Evolutionary conservation across 176 grass and related monocot species (phyloP).

Genomic region (Tillandsia fasciculata): DNA sequence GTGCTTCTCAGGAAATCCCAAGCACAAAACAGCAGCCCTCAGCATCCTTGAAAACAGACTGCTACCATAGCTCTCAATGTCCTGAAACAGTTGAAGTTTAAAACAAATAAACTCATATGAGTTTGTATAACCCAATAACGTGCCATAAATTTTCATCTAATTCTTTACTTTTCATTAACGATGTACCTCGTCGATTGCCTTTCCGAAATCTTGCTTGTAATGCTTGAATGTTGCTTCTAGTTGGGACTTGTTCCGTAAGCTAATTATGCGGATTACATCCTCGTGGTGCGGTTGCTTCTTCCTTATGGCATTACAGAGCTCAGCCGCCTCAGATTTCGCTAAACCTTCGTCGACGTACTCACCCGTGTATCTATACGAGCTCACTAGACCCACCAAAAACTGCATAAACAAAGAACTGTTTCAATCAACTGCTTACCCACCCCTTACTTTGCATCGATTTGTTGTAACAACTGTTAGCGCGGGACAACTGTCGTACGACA

Average conservation of each 20-base stretch:
- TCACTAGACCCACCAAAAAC: constrained; percentile 42
- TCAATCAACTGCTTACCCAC: no score
- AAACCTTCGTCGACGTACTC: constrained; percentile 29
- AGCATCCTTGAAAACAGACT: constrained; percentile 41
- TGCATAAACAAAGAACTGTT: constrained; percentile 7
- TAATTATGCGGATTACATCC: constrained; percentile 53
- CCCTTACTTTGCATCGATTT: no score
- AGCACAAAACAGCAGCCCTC: constrained; percentile 60
- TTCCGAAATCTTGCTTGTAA: constrained; percentile 47
- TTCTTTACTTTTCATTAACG: neutral
- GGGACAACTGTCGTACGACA: no score
- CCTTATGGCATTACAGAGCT: constrained; percentile 31
- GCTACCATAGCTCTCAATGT: constrained; percentile 33
- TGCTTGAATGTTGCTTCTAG: constrained; percentile 49
- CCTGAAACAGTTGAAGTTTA: constrained; percentile 24
- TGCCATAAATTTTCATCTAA: no score
- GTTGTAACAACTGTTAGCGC: no score
- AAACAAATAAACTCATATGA: neutral
- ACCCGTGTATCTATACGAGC: constrained; percentile 31
- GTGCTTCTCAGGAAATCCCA: constrained; percentile 68
- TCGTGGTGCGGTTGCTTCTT: constrained; percentile 35
- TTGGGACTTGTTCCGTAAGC: constrained; percentile 72
- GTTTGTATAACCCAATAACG: no score
- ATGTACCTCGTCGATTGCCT: constrained; percentile 52
- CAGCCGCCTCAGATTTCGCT: constrained; percentile 25